A percentile compares a stretch with the other conserved stretches of the same genome.
These are phyloP conservation scores for Clonostachys byssicola DNA, from an alignment of 2,329 filamentous ascomycete species.

Conservation along the genomic window DNA sequence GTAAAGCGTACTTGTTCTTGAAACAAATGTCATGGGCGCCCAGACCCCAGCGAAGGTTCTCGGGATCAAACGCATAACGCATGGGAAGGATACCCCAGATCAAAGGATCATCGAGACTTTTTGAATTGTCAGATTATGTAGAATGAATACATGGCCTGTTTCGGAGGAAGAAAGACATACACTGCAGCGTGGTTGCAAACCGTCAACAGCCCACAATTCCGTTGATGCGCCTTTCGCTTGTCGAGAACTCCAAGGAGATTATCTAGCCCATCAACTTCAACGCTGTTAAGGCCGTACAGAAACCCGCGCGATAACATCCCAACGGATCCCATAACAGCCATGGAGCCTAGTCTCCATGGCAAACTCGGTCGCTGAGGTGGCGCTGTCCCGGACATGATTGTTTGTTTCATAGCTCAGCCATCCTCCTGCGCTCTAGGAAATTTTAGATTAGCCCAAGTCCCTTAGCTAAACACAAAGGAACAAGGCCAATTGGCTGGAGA, in stretches of 20 bases:
- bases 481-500: too few relatives aligned
- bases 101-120: slow-evolving; percentile 86
- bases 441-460: too few relatives aligned
- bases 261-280: slow-evolving; percentile 74
- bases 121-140: slow-evolving; percentile 1
- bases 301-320: slow-evolving; percentile 70
- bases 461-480: too few relatives aligned
- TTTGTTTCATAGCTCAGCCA: too few relatives aligned
- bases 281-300: slow-evolving; percentile 67
- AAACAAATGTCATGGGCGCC: slow-evolving; percentile 97
- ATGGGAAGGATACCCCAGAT: slow-evolving; percentile 88
- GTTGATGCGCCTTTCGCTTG: slow-evolving; percentile 58
- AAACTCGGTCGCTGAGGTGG: slow-evolving; percentile 46
- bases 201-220: slow-evolving; percentile 68
- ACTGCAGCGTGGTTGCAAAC: slow-evolving; percentile 42
- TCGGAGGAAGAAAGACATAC: slow-evolving; percentile 16
- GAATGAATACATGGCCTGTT: not conserved
- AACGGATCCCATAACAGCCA: slow-evolving; percentile 69
- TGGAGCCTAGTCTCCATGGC: slow-evolving; percentile 71
- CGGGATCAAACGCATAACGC: slow-evolving; percentile 64
- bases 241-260: slow-evolving; percentile 74
- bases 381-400: slow-evolving; percentile 11
- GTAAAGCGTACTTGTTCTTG: slow-evolving; percentile 63
- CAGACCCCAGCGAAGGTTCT: slow-evolving; percentile 81
- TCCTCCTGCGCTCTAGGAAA: too few relatives aligned